Percentiles rank a stretch among this genome's conserved stretches.
Evolutionary conservation across 768 basidiomycete genomes (phyloP).

Genomic region (Leccinum rimulosum): DNA sequence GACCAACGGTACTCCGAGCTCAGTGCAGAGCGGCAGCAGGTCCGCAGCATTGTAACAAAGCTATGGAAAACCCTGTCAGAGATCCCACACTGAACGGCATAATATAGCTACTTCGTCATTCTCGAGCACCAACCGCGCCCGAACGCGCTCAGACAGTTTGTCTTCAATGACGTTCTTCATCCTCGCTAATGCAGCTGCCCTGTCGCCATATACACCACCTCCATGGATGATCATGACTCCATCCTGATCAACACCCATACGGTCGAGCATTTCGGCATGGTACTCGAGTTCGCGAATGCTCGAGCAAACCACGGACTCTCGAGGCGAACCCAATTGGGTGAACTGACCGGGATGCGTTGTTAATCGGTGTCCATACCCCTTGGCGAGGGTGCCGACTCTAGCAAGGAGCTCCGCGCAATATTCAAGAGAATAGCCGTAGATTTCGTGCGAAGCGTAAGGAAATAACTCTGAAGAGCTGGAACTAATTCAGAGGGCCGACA

Average conservation of each 20-base stretch:
- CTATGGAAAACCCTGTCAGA: constrained; percentile 23
- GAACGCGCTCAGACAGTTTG: constrained; percentile 58
- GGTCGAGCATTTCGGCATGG: constrained; percentile 84
- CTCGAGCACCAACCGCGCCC: constrained; percentile 80
- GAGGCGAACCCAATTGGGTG: constrained; percentile 80
- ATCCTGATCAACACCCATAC: constrained; percentile 80
- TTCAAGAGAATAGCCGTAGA: constrained; percentile 77
- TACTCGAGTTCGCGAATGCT: constrained; percentile 81
- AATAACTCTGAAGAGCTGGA: constrained; percentile 81
- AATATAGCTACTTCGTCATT: constrained; percentile 73
- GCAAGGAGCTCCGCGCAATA: constrained; percentile 61
- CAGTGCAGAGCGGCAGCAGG: constrained; percentile 81
- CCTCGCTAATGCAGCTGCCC: constrained; percentile 62
- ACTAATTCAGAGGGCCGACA: not conserved
- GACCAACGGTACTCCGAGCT: constrained; percentile 72
- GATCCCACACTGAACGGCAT: not conserved
- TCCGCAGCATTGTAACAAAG: constrained; percentile 90
- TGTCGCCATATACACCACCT: constrained; percentile 83
- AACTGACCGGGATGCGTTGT: constrained; percentile 91
- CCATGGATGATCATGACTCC: constrained; percentile 89
- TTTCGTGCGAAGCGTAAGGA: constrained; percentile 82
- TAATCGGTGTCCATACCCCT: constrained; percentile 70
- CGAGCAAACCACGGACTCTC: constrained; percentile 66
- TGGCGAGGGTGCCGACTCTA: constrained; percentile 63
- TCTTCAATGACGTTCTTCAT: constrained; percentile 68